A percentile compares a stretch with the other conserved stretches of the same genome.
Conservation (phyloP, 192 early-diverging fungal species). For the Entomortierella chlamydospora region DNA sequence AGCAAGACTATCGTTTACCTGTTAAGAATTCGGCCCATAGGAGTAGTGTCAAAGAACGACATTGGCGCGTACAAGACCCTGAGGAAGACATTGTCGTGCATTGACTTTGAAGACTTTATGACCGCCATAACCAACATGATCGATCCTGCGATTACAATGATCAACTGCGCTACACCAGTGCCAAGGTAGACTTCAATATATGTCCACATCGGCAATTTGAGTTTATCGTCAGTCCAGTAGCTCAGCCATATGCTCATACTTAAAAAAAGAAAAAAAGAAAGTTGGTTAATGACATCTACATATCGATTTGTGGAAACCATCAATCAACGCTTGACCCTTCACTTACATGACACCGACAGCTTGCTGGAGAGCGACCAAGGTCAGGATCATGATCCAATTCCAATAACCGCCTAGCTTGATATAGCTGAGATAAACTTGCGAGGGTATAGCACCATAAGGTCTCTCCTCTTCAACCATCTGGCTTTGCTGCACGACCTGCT, state of each 20-base stretch:
- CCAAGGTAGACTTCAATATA: conserved; percentile 49
- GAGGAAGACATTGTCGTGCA: conserved; percentile 74
- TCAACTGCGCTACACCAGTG: conserved; percentile 28
- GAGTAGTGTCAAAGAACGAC: conserved; percentile 75
- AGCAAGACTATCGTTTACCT: conserved; percentile 40
- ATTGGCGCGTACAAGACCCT: conserved; percentile 72
- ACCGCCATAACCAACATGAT: conserved; percentile 28
- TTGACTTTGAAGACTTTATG: conserved; percentile 68
- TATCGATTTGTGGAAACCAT: too few species aligned
- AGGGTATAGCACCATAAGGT: conserved; percentile 20
- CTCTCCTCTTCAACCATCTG: conserved; percentile 47
- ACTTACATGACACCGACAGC: conserved; percentile 35
- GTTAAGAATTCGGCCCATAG: conserved; percentile 78
- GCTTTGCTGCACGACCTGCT: neutral
- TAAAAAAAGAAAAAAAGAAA: neutral
- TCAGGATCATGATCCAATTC: conserved; percentile 21
- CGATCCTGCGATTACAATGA: conserved; percentile 34
- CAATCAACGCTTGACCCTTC: too few species aligned
- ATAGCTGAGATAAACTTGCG: conserved; percentile 28
- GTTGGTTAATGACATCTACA: neutral
- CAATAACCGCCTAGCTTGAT: conserved; percentile 18
- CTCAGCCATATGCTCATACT: conserved; percentile 53
- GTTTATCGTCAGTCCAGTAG: conserved; percentile 31
- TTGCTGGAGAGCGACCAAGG: conserved; percentile 31
- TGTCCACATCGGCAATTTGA: conserved; percentile 28